Evolutionary conservation across 164 flowering plant genomes (phyloP).

Genomic region (Nymphaea colorata): DNA sequence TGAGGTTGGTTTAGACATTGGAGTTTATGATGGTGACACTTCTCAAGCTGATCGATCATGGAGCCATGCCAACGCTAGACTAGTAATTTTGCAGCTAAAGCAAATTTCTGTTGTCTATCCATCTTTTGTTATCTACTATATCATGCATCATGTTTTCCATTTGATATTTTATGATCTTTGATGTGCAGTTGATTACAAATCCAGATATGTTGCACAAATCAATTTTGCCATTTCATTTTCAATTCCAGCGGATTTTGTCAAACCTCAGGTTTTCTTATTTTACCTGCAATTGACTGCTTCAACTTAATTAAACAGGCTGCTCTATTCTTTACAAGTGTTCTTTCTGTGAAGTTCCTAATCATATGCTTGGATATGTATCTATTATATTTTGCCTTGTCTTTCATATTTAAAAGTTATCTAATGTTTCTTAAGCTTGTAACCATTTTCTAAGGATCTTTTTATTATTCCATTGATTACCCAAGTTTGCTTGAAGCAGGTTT

Average conservation of each 20-base stretch:
- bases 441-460: no score
- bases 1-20: slow-evolving; percentile 36
- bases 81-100: slow-evolving; percentile 43
- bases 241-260: slow-evolving; percentile 62
- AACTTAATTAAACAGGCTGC: no score
- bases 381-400: neutral
- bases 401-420: neutral
- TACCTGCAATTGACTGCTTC: neutral
- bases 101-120: no score
- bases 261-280: slow-evolving; percentile 58
- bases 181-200: slow-evolving; percentile 82
- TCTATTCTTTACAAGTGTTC: no score
- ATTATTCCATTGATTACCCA: no score
- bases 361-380: no score
- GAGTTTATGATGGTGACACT: slow-evolving; percentile 95
- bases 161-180: slow-evolving; percentile 9
- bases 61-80: slow-evolving; percentile 72
- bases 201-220: slow-evolving; percentile 96
- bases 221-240: slow-evolving; percentile 69
- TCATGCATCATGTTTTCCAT: slow-evolving; percentile 1
- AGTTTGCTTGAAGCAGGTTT: slow-evolving; percentile 26
- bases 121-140: no score
- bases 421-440: no score
- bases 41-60: slow-evolving; percentile 45
- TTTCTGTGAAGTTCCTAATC: no score